phyloP scores from a whole-genome alignment of 2,329 filamentous ascomycete species.

The Cytospora piceae region DNA sequence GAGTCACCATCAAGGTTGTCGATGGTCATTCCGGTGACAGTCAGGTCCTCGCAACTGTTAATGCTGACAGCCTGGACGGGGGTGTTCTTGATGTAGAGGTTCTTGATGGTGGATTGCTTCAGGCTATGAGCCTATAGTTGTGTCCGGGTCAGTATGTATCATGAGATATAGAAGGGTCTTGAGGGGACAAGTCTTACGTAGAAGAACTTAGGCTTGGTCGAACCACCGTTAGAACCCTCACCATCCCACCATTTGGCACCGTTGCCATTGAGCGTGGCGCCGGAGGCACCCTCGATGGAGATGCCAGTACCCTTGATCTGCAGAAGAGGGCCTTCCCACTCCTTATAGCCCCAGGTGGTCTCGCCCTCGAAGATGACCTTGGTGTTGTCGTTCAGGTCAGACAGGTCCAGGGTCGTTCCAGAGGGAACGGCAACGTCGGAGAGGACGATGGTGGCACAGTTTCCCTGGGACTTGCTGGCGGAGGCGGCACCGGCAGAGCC shows the following conservation, averaged over 20 bases:
- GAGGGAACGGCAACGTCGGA: constrained; percentile 58
- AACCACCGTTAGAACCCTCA: constrained; percentile 60
- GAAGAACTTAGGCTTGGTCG: constrained; percentile 67
- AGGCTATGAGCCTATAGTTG: constrained; percentile 46
- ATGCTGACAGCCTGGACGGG: constrained; percentile 57
- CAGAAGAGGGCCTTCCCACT: constrained; percentile 68
- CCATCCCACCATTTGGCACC: constrained; percentile 65
- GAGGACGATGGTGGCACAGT: constrained; percentile 57
- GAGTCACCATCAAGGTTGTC: constrained; percentile 59
- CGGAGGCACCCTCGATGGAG: constrained; percentile 54
- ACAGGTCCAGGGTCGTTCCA: constrained; percentile 62
- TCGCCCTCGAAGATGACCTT: constrained; percentile 64
- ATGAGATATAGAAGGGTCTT: neutral
- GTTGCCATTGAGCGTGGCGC: constrained; percentile 58
- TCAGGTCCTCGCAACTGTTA: constrained; percentile 48
- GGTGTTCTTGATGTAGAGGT: constrained; percentile 56
- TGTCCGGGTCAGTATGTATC: neutral
- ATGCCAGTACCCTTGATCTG: constrained; percentile 60
- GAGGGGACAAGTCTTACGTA: constrained; percentile 35
- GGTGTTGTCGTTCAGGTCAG: constrained; percentile 49
- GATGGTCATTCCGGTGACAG: constrained; percentile 55
- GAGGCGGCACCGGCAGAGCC: constrained; percentile 44
- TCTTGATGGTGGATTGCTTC: constrained; percentile 50
- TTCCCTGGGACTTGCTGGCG: constrained; percentile 51
- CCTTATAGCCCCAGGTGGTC: constrained; percentile 67